Percentiles rank a stretch among this genome's conserved stretches.
Evolutionary conservation across 108 stramenopile genomes (phyloP).

Genomic region (Nitzschia palea): DNA sequence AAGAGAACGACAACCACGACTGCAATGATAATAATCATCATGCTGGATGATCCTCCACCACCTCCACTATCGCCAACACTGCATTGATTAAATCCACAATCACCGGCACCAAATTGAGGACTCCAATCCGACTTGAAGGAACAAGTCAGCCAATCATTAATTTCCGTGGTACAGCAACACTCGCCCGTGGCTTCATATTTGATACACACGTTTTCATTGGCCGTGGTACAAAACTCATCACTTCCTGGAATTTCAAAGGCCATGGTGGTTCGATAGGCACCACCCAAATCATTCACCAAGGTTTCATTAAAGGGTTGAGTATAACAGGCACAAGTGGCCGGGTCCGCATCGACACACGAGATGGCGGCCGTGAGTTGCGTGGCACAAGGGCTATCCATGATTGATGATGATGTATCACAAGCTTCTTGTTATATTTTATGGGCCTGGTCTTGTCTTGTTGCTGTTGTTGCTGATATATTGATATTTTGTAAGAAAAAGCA

Average conservation of each 20-base stretch:
- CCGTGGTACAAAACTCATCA: background rate
- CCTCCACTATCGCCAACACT: background rate
- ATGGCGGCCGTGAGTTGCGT: background rate
- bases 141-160: background rate
- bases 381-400: background rate
- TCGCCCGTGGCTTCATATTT: background rate
- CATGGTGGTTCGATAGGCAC: conserved; percentile 1
- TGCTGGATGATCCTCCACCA: background rate
- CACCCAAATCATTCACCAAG: background rate
- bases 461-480: no score
- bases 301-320: background rate
- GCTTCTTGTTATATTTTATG: background rate
- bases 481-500: no score
- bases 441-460: no score
- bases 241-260: conserved; percentile 12
- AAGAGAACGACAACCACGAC: background rate
- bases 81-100: background rate
- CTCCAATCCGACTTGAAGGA: background rate
- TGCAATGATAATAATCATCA: background rate
- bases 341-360: background rate
- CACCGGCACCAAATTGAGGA: background rate
- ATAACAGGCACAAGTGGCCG: background rate
- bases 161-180: conserved; percentile 7
- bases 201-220: conserved; percentile 3
- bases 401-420: background rate